Conservation (phyloP, 2,329 filamentous ascomycete genomes). For the Sordariomycetes sp. region DNA sequence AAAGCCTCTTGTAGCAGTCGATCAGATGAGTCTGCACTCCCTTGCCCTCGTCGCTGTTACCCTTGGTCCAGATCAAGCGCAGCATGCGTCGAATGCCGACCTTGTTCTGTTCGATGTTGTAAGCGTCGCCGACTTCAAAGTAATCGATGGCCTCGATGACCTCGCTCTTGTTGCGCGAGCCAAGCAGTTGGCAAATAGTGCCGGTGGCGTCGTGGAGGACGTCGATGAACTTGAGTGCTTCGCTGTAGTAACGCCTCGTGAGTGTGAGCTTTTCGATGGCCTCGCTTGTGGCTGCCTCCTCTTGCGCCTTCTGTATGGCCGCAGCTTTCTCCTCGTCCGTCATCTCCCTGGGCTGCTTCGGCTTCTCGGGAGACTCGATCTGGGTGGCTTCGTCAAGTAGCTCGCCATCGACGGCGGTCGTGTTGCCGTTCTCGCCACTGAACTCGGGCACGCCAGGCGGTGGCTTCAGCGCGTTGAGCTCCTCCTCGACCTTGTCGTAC, state of each 20-base stretch:
- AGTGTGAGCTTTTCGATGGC: constrained; percentile 80
- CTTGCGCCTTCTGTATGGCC: constrained; percentile 68
- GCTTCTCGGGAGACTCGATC: constrained; percentile 60
- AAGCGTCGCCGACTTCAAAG: constrained; percentile 89
- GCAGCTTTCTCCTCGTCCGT: constrained; percentile 70
- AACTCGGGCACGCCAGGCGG: constrained; percentile 57
- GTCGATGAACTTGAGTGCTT: constrained; percentile 89
- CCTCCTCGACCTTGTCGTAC: constrained; percentile 72
- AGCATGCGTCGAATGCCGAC: constrained; percentile 91
- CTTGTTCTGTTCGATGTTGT: constrained; percentile 91
- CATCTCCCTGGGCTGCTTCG: constrained; percentile 49
- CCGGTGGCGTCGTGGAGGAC: constrained; percentile 76
- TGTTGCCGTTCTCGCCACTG: constrained; percentile 55
- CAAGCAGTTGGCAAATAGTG: constrained; percentile 77
- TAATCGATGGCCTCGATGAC: constrained; percentile 99
- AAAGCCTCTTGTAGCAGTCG: constrained; percentile 90
- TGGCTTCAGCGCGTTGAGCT: constrained; percentile 74
- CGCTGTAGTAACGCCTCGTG: constrained; percentile 84
- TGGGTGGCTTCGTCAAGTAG: constrained; percentile 86
- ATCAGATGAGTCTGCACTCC: constrained; percentile 95
- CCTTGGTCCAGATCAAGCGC: constrained; percentile 97
- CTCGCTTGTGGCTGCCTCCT: constrained; percentile 83
- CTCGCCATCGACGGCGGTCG: constrained; percentile 64
- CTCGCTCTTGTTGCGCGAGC: constrained; percentile 95
- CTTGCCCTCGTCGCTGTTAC: constrained; percentile 97